Evolutionary conservation across 2,329 filamentous ascomycete species (phyloP).

Genomic region (Monosporascus sp.): DNA sequence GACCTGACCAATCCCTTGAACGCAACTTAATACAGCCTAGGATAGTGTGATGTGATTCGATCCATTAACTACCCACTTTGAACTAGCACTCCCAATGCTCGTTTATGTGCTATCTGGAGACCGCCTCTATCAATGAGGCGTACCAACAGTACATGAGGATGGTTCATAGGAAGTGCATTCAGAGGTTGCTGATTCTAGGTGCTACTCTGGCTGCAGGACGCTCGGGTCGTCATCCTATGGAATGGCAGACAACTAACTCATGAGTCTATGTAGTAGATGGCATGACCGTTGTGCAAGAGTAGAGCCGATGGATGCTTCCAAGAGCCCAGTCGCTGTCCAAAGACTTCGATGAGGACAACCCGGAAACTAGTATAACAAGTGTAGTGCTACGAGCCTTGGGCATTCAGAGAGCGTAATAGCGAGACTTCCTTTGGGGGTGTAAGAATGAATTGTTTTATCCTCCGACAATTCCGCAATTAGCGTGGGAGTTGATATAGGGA

Average conservation of each 20-base stretch:
- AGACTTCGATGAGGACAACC: too few species aligned
- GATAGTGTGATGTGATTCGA: background rate
- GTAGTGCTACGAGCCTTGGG: too few species aligned
- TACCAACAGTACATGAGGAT: background rate
- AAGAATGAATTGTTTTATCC: background rate
- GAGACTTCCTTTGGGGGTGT: background rate
- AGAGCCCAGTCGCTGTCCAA: background rate
- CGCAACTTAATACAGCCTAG: background rate
- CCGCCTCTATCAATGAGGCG: background rate
- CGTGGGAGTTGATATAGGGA: background rate
- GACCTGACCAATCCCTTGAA: background rate
- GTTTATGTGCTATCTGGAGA: background rate
- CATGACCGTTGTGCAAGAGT: constrained; percentile 13
- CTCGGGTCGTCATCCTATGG: constrained; percentile 21
- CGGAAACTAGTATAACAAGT: too few species aligned
- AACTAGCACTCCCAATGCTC: background rate
- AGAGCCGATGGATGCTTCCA: background rate
- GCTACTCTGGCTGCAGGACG: constrained; percentile 17
- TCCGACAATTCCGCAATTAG: background rate
- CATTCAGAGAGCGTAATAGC: background rate
- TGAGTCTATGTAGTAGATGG: constrained; percentile 19
- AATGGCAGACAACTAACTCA: constrained; percentile 7
- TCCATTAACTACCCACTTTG: background rate
- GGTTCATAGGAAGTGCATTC: background rate
- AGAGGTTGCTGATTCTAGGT: constrained; percentile 2